Evolutionary conservation across 2,329 filamentous ascomycete genomes (phyloP).

Genomic region (Neonectria neomacrospora): DNA sequence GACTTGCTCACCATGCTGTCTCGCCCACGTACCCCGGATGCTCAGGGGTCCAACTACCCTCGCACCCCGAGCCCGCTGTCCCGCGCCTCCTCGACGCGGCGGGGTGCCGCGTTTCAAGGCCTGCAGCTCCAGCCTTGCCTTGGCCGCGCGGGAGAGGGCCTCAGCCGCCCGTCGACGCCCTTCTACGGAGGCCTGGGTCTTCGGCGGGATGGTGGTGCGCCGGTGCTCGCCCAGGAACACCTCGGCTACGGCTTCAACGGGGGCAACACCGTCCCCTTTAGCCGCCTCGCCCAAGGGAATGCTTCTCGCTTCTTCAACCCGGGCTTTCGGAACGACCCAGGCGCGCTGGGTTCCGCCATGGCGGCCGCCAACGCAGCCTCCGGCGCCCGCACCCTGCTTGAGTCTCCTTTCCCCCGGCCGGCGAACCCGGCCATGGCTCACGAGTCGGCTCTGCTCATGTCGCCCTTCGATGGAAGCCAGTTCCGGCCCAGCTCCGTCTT

Average conservation of each 20-base stretch:
- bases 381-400: neutral
- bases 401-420: neutral
- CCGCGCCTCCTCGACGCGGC: neutral
- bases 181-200: neutral
- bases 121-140: no score
- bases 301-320: neutral
- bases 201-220: neutral
- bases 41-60: neutral
- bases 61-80: neutral
- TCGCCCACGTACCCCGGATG: neutral
- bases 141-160: no score
- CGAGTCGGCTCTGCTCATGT: neutral
- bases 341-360: neutral
- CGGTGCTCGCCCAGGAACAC: neutral
- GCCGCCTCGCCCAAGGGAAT: neutral
- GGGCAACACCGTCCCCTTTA: neutral
- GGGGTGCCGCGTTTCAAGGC: no score
- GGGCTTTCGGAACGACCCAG: neutral
- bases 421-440: neutral
- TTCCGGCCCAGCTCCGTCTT: neutral
- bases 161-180: no score
- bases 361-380: neutral
- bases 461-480: neutral
- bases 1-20: no score
- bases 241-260: neutral